Percentiles rank a stretch among this genome's conserved stretches.
phyloP scores from a whole-genome alignment of 2,329 filamentous ascomycete species.

The Dendryphion nanum region DNA sequence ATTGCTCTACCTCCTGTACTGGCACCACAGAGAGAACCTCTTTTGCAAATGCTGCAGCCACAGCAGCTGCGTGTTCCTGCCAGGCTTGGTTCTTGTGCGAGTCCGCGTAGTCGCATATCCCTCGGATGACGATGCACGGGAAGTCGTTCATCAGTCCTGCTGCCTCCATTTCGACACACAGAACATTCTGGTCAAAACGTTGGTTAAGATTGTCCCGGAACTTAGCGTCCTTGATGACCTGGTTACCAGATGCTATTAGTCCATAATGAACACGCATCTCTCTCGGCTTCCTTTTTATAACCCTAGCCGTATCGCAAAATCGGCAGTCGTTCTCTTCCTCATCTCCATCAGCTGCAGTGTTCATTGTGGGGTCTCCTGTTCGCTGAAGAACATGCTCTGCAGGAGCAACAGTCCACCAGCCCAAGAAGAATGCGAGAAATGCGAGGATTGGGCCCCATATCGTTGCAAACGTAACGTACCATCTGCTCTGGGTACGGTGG shows the following conservation, averaged over 20 bases:
- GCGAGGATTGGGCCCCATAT: too few relatives aligned
- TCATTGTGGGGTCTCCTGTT: too few relatives aligned
- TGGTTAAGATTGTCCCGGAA: constrained; percentile 4
- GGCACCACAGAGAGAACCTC: too few relatives aligned
- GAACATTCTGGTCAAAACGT: not conserved
- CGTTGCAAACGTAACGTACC: too few relatives aligned
- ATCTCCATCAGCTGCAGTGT: not conserved
- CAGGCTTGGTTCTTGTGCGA: constrained; percentile 5
- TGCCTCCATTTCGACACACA: too few relatives aligned
- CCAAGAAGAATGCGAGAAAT: too few relatives aligned
- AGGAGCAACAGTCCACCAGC: too few relatives aligned
- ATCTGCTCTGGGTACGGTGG: not conserved
- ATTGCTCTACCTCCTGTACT: too few relatives aligned
- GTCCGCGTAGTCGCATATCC: constrained; percentile 5
- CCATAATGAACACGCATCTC: constrained; percentile 1
- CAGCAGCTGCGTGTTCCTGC: constrained; percentile 4
- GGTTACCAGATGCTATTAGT: constrained; percentile 4
- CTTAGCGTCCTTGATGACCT: constrained; percentile 4
- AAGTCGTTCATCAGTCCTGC: too few relatives aligned
- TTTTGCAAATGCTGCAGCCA: constrained; percentile 4
- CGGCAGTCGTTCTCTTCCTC: not conserved
- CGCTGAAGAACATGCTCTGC: too few relatives aligned
- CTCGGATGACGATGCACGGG: constrained; percentile 3
- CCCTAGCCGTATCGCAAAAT: not conserved
- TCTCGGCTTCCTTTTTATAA: not conserved